These are phyloP conservation scores for Coniochaeta ligniaria DNA, from an alignment of 2,329 filamentous ascomycete genomes.

Conservation along the genomic window DNA sequence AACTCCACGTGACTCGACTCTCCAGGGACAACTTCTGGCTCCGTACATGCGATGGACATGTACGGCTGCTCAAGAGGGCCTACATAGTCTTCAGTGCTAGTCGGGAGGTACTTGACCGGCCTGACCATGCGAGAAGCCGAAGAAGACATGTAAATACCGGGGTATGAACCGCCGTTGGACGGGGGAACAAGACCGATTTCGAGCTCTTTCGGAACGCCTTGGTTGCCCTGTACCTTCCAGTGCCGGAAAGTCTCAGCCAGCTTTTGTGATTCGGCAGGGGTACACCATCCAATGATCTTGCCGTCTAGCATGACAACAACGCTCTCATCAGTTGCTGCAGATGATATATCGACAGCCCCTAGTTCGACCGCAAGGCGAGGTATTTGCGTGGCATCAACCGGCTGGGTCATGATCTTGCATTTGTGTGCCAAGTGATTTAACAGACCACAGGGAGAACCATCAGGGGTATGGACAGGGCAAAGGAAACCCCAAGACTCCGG, in stretches of 20 bases:
- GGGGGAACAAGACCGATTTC: constrained; percentile 89
- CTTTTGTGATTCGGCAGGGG: constrained; percentile 70
- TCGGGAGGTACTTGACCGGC: constrained; percentile 84
- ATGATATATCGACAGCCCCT: constrained; percentile 68
- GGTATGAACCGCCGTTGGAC: constrained; percentile 88
- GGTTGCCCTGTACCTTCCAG: constrained; percentile 88
- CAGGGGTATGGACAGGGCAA: constrained; percentile 94
- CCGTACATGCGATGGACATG: constrained; percentile 94
- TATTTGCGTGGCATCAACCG: constrained; percentile 67
- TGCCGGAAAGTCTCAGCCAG: constrained; percentile 84
- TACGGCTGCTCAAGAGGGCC: constrained; percentile 95
- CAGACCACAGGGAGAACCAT: constrained; percentile 90
- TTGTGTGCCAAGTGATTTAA: constrained; percentile 95
- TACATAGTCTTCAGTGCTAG: constrained; percentile 80
- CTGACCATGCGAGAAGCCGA: constrained; percentile 80
- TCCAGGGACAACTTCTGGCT: constrained; percentile 79
- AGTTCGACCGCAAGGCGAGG: constrained; percentile 70
- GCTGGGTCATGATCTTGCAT: constrained; percentile 76
- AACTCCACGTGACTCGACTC: constrained; percentile 91
- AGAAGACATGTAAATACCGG: constrained; percentile 90
- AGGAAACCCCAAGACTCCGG: constrained; percentile 98
- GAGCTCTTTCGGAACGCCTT: constrained; percentile 72
- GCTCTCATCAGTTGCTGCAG: constrained; percentile 73
- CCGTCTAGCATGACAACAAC: constrained; percentile 89
- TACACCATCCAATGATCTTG: constrained; percentile 82